phyloP scores from a whole-genome alignment of 2,329 filamentous ascomycete genomes.

The Trichophyton schoenleinii region DNA sequence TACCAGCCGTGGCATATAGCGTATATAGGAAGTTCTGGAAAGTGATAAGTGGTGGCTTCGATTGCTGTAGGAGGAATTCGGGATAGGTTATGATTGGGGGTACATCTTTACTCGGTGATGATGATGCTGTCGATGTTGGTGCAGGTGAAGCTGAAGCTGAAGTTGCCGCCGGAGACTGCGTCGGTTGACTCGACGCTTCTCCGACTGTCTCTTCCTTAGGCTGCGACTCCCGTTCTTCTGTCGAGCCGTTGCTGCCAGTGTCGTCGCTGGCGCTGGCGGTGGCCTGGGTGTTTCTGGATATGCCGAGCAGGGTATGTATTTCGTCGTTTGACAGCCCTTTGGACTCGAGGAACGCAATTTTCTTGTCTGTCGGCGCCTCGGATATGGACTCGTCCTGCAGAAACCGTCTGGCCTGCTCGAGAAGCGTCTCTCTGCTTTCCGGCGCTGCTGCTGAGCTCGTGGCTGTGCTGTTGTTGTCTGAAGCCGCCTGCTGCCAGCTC shows the following conservation, averaged over 20 bases:
- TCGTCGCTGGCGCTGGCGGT: slow-evolving; percentile 11
- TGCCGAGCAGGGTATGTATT: slow-evolving; percentile 53
- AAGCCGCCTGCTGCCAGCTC: slow-evolving; percentile 24
- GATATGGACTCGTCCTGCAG: slow-evolving; percentile 62
- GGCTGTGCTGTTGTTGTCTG: slow-evolving; percentile 5
- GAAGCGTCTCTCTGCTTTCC: slow-evolving; percentile 18
- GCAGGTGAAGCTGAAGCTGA: background rate
- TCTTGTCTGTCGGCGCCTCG: slow-evolving; percentile 56
- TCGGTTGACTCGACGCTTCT: background rate
- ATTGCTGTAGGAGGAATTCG: slow-evolving; percentile 48
- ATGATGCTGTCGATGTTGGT: slow-evolving; percentile 7
- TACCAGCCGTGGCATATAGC: slow-evolving; percentile 43
- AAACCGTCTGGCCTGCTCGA: slow-evolving; percentile 63
- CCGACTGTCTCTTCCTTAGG: background rate
- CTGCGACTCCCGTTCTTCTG: background rate
- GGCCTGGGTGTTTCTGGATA: slow-evolving; percentile 24
- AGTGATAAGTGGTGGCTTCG: slow-evolving; percentile 49
- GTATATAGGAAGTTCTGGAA: slow-evolving; percentile 44
- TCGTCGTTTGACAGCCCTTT: slow-evolving; percentile 60
- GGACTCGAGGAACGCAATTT: slow-evolving; percentile 60
- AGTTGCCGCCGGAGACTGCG: background rate
- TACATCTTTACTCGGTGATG: slow-evolving; percentile 18
- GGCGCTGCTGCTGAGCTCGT: slow-evolving; percentile 14
- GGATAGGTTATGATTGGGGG: slow-evolving; percentile 56
- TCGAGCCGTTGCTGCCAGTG: slow-evolving; percentile 1